Conservation (phyloP, 2,329 filamentous ascomycete genomes). For the Volutella citrinella region DNA sequence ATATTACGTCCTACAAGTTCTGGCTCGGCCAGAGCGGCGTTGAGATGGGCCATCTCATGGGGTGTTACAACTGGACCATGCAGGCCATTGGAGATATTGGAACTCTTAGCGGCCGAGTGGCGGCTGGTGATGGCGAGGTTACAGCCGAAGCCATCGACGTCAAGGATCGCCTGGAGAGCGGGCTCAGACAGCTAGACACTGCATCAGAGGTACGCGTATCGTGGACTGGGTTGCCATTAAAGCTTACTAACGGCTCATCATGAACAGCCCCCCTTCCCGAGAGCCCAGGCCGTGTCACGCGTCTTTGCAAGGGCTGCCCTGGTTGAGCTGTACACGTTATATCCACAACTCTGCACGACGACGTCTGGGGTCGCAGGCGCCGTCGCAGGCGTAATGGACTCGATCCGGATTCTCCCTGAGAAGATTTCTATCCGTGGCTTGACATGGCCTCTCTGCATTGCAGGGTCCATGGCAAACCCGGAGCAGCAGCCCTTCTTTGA, state of each 20-base stretch:
- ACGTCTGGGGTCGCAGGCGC: not conserved
- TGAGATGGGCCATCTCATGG: constrained; percentile 19
- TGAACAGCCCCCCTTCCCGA: not conserved
- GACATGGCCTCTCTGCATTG: constrained; percentile 16
- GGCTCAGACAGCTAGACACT: not conserved
- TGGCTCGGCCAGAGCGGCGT: constrained; percentile 11
- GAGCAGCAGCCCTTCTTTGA: constrained; percentile 15
- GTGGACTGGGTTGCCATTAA: too few species aligned
- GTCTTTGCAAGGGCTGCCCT: constrained; percentile 15
- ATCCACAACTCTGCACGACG: not conserved
- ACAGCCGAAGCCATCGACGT: not conserved
- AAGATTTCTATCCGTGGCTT: constrained; percentile 12
- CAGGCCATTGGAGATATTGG: constrained; percentile 15
- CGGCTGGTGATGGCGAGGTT: not conserved
- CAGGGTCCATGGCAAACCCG: constrained; percentile 11
- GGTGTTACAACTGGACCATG: constrained; percentile 18
- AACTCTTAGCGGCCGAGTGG: not conserved
- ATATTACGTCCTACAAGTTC: constrained; percentile 7
- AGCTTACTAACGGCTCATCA: not conserved
- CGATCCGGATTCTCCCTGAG: constrained; percentile 6
- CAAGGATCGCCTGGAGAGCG: not conserved
- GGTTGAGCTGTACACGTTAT: constrained; percentile 11
- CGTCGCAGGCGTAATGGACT: constrained; percentile 9
- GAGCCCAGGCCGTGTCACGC: constrained; percentile 1
- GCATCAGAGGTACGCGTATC: not conserved